These are phyloP conservation scores for Irpex sp. DNA, from an alignment of 1,284 basidiomycete genomes.

Conservation along the genomic window DNA sequence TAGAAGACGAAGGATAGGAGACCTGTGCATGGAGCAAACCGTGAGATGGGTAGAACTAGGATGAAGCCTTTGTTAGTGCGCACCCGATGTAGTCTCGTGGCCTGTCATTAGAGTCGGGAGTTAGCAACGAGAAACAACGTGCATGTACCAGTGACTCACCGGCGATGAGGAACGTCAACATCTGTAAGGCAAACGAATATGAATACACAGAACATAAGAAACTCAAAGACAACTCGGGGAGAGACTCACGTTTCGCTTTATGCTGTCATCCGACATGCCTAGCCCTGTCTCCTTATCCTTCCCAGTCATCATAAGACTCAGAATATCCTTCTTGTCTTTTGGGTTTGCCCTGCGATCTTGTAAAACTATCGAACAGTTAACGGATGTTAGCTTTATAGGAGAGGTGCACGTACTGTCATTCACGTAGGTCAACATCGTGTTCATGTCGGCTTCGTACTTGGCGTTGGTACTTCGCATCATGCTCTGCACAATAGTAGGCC, in stretches of 20 bases:
- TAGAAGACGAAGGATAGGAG: conserved; percentile 38
- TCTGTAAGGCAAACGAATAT: conserved; percentile 20
- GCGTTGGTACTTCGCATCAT: conserved; percentile 32
- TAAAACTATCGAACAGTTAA: conserved; percentile 26
- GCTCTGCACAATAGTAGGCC: conserved; percentile 33
- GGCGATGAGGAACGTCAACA: conserved; percentile 49
- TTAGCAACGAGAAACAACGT: background rate
- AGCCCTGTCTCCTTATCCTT: conserved; percentile 41
- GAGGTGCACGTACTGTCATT: conserved; percentile 30
- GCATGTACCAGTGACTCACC: conserved; percentile 21
- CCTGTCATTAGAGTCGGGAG: conserved; percentile 18
- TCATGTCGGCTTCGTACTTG: conserved; percentile 37
- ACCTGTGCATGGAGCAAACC: conserved; percentile 17
- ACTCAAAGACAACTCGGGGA: background rate
- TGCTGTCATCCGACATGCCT: conserved; percentile 36
- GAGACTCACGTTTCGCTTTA: conserved; percentile 37
- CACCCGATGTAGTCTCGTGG: conserved; percentile 45
- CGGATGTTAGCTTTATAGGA: background rate
- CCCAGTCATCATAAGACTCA: conserved; percentile 41
- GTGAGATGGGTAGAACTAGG: background rate
- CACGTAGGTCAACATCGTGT: conserved; percentile 35
- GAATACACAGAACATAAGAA: background rate
- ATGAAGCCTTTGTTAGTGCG: background rate
- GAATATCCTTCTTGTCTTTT: conserved; percentile 35
- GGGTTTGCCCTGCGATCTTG: conserved; percentile 33